Evolutionary conservation across 768 basidiomycete genomes (phyloP).

Genomic region (Lentinula detonsa): DNA sequence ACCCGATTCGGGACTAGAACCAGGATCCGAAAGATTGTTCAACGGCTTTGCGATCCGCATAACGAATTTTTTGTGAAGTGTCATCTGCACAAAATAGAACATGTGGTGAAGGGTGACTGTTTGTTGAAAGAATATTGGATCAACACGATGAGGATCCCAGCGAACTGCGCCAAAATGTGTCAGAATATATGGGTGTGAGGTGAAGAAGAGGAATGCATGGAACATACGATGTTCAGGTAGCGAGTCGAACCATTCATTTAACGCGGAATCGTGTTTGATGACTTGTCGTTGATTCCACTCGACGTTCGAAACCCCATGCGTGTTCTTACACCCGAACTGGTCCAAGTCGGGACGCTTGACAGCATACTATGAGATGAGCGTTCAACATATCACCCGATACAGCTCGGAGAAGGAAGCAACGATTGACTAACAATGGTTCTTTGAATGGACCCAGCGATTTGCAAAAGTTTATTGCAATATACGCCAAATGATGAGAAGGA

Average conservation of each 20-base stretch:
- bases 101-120: constrained; percentile 22
- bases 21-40: neutral
- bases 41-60: constrained; percentile 20
- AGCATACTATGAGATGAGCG: neutral
- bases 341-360: neutral
- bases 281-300: constrained; percentile 2
- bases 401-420: neutral
- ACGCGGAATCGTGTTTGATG: constrained; percentile 25
- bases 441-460: constrained; percentile 1
- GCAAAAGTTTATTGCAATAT: neutral
- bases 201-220: neutral
- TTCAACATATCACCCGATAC: neutral
- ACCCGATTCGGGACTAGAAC: neutral
- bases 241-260: constrained; percentile 54
- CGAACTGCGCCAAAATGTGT: constrained; percentile 15
- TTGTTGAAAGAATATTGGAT: constrained; percentile 25
- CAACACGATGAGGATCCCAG: constrained; percentile 33
- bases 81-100: constrained; percentile 26
- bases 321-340: neutral
- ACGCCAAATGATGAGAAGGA: constrained; percentile 1
- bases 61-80: constrained; percentile 30
- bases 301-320: neutral
- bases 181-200: neutral
- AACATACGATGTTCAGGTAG: constrained; percentile 38
- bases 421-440: neutral